Evolutionary conservation across 2,329 filamentous ascomycete species (phyloP).

Genomic region (Fusarium caatingaense): DNA sequence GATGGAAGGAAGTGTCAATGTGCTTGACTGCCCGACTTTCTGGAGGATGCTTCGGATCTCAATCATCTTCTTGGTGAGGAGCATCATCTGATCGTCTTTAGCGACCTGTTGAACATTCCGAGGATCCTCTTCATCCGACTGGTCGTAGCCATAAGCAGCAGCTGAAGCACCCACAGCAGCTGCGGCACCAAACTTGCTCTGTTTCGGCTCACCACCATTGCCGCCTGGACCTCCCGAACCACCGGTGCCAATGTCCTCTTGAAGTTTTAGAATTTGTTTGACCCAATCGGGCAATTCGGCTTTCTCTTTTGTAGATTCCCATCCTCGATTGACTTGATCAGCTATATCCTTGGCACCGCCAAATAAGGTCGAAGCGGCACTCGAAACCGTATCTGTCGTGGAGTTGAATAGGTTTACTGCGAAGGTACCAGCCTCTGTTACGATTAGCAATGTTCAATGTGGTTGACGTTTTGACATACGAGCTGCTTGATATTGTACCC

Average conservation of each 20-base stretch:
- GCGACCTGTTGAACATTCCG: slow-evolving; percentile 73
- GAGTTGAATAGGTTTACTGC: slow-evolving; percentile 75
- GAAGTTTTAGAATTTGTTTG: slow-evolving; percentile 73
- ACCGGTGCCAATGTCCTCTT: slow-evolving; percentile 68
- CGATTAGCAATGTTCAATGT: slow-evolving; percentile 41
- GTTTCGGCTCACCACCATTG: slow-evolving; percentile 61
- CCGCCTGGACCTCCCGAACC: slow-evolving; percentile 62
- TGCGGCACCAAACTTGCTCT: slow-evolving; percentile 69
- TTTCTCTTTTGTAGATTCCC: slow-evolving; percentile 84
- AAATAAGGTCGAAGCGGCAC: slow-evolving; percentile 76
- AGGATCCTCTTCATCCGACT: slow-evolving; percentile 72
- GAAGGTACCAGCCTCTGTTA: slow-evolving; percentile 61
- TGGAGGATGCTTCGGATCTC: slow-evolving; percentile 94
- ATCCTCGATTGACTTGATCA: slow-evolving; percentile 82
- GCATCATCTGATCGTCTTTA: slow-evolving; percentile 98
- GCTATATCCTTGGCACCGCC: slow-evolving; percentile 79
- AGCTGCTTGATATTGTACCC: slow-evolving; percentile 94
- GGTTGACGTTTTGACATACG: slow-evolving; percentile 65
- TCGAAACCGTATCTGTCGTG: slow-evolving; percentile 77
- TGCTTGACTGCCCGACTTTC: slow-evolving; percentile 89
- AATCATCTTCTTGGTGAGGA: slow-evolving; percentile 99
- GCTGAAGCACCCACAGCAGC: slow-evolving; percentile 78
- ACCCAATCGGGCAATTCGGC: slow-evolving; percentile 81
- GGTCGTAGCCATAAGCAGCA: slow-evolving; percentile 82
- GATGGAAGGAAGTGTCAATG: slow-evolving; percentile 91